These are phyloP conservation scores for Arthrobotrys entomopaga DNA, from an alignment of 2,329 filamentous ascomycete genomes.

Conservation along the genomic window DNA sequence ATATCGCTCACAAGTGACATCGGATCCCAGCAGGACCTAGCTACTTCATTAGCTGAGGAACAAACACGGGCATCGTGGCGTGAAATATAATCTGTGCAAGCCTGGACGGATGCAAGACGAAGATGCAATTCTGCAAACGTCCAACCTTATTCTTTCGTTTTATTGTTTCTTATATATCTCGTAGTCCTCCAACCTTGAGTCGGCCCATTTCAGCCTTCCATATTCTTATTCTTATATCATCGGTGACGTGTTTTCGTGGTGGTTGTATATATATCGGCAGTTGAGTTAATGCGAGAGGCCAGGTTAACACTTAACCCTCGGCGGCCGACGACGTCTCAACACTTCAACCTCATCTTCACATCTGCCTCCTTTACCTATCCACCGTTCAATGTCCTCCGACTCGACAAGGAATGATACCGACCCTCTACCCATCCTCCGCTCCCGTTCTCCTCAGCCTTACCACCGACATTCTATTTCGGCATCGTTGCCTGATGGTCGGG, in stretches of 20 bases:
- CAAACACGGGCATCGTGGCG: slow-evolving; percentile 42
- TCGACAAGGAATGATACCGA: slow-evolving; percentile 44
- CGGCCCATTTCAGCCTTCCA: not conserved
- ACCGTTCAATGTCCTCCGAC: slow-evolving; percentile 53
- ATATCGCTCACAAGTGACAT: slow-evolving; percentile 28
- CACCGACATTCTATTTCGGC: slow-evolving; percentile 44
- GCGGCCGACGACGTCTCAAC: slow-evolving; percentile 47
- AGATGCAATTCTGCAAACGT: no score
- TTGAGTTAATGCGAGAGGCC: not conserved
- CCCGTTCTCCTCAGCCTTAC: slow-evolving; percentile 49
- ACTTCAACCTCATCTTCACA: slow-evolving; percentile 1
- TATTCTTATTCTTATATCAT: not conserved
- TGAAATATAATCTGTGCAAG: slow-evolving; percentile 15
- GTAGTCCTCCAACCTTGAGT: not conserved
- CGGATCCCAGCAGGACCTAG: slow-evolving; percentile 24
- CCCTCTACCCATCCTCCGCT: slow-evolving; percentile 45
- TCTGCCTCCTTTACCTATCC: not conserved
- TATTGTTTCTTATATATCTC: not conserved
- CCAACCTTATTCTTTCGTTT: not conserved
- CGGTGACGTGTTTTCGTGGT: no score
- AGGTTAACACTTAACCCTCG: slow-evolving; percentile 22
- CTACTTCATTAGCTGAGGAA: not conserved
- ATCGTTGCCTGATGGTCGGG: slow-evolving; percentile 23
- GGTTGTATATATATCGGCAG: no score
- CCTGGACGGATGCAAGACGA: slow-evolving; percentile 2